Evolutionary conservation across 2,329 filamentous ascomycete genomes (phyloP), one percentile per base, ranked within the genome.

Genomic region (Claviceps quebecensis): DNA sequence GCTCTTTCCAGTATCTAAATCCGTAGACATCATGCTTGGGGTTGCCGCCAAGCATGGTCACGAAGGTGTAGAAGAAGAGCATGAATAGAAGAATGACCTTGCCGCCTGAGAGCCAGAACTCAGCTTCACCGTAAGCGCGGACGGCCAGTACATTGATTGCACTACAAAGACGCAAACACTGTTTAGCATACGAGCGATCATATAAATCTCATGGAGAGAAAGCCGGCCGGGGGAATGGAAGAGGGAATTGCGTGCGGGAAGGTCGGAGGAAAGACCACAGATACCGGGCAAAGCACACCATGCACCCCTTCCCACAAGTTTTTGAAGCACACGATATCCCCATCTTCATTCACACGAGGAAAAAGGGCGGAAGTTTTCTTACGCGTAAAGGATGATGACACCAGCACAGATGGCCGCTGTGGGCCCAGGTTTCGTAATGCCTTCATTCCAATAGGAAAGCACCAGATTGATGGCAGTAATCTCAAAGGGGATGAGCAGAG

Each of bases 1-100:
- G 63, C 38, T 61, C 57, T 4, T 71, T 73, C 82, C 82, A 86
- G 61, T 82, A 80, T 17, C 83, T 73, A 62, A 88, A 88, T 19
- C 84, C 84, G 59, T 81, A 87, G 1, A 78, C 72, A 58, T 86
- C 82, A 47, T 78, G 69, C 5, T 80, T 62, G 0, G 86, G 86
- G 57, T 90, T 90, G 34, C 84, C 86, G 38, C 86, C 86, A 7
- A 87, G 71, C 83, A 89, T 88, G 47, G 80, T 82, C 58, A 91
- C 74, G 61, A 91, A 85, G n/a, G 86, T 89, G 66, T 84, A 89
- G 60, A 73, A 67, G 63, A 87, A 83, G 50, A 87, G 70, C 13
- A 81, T 78, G 54, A 82, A 69, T 57, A 84, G 84, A 46, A 86
- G 71, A 22, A 86, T 63, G 37, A 86, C 72, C 63, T 86, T 86